Percentiles rank a stretch among this genome's conserved stretches.
These are phyloP conservation scores for Yamadazyma oceani DNA, from an alignment of 1,139 yeast genomes.

Conservation along the genomic window DNA sequence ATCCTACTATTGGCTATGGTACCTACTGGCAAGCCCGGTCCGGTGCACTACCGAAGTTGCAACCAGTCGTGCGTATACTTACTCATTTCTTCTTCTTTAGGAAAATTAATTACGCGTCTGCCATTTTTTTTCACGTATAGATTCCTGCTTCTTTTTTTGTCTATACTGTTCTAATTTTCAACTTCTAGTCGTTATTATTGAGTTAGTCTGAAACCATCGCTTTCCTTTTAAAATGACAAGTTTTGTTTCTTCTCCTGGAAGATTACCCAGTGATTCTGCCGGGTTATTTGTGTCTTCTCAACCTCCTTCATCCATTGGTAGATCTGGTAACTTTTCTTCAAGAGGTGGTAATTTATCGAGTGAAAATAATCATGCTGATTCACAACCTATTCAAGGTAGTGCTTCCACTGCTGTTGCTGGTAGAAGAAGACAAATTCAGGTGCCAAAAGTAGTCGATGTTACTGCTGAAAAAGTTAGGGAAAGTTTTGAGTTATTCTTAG, in stretches of 20 bases:
- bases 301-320: conserved; percentile 45
- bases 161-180: neutral
- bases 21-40: too few relatives aligned
- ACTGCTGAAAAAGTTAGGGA: conserved; percentile 94
- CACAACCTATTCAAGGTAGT: conserved; percentile 15
- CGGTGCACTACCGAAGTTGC: too few relatives aligned
- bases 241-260: conserved; percentile 48
- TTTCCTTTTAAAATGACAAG: conserved; percentile 30
- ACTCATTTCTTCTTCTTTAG: conserved; percentile 11
- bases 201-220: too few relatives aligned
- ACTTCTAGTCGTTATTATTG: conserved; percentile 1
- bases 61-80: conserved; percentile 2
- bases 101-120: conserved; percentile 25
- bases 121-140: neutral
- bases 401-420: conserved; percentile 28
- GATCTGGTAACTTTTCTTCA: conserved; percentile 32
- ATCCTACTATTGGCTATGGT: too few relatives aligned
- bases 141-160: neutral
- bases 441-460: conserved; percentile 84
- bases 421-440: conserved; percentile 58
- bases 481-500: conserved; percentile 82
- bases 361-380: conserved; percentile 18
- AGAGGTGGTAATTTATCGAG: conserved; percentile 18
- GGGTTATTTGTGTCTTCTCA: conserved; percentile 44
- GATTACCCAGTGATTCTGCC: conserved; percentile 49